These are phyloP conservation scores for Yamadazyma diddensiae DNA, from an alignment of 1,139 yeast genomes.

Conservation along the genomic window DNA sequence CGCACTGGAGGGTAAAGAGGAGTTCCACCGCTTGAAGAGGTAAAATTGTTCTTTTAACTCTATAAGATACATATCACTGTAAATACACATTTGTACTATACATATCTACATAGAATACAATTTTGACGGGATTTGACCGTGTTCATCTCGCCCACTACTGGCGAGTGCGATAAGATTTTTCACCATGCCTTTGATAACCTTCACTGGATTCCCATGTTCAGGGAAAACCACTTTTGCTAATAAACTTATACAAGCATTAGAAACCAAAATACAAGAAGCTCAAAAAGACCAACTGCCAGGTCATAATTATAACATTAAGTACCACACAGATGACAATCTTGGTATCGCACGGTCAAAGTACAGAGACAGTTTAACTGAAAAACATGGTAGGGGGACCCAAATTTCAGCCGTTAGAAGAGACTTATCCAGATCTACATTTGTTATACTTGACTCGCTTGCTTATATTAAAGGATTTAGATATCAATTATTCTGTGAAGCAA, in stretches of 20 bases:
- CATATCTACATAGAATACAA: too few relatives aligned
- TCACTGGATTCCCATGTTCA: constrained; percentile 82
- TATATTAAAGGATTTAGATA: constrained; percentile 95
- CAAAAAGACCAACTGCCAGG: constrained; percentile 44
- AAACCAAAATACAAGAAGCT: constrained; percentile 34
- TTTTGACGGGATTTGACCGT: too few relatives aligned
- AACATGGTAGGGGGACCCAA: constrained; percentile 78
- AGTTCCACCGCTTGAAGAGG: too few relatives aligned
- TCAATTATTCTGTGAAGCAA: constrained; percentile 91
- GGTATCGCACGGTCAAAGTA: constrained; percentile 72
- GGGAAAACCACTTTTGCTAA: constrained; percentile 81
- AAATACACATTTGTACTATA: too few relatives aligned
- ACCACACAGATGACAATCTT: constrained; percentile 75
- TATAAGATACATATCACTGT: too few relatives aligned
- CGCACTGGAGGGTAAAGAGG: too few relatives aligned
- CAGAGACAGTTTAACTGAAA: constrained; percentile 67
- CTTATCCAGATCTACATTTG: constrained; percentile 64
- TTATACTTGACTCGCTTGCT: constrained; percentile 79
- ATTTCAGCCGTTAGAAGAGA: constrained; percentile 88
- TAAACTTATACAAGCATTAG: background rate
- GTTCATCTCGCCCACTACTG: too few relatives aligned
- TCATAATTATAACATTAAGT: constrained; percentile 54
- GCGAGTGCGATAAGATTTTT: too few relatives aligned
- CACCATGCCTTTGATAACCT: constrained; percentile 76
- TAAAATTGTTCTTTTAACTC: too few relatives aligned